These are phyloP conservation scores for Xylariales sp. DNA, from an alignment of 2,329 filamentous ascomycete genomes.

Conservation along the genomic window DNA sequence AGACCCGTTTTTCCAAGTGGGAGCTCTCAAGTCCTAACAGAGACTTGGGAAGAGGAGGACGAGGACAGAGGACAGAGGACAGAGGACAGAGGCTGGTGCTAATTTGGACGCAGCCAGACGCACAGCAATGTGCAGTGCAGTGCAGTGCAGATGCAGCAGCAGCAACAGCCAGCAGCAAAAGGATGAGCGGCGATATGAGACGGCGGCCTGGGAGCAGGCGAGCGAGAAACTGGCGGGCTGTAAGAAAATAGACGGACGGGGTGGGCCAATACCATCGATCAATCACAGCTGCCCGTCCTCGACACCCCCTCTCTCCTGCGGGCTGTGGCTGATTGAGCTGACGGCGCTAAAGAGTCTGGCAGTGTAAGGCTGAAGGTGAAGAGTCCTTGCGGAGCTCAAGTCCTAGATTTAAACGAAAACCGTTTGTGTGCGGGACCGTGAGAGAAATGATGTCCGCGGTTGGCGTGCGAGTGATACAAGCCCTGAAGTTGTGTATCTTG, in stretches of 20 bases:
- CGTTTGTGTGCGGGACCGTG: too few species aligned
- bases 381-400: too few species aligned
- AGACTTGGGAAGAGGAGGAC: background rate
- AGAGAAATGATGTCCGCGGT: too few species aligned
- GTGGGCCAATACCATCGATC: slow-evolving; percentile 8
- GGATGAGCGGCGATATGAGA: too few species aligned
- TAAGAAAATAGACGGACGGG: slow-evolving; percentile 18
- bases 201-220: too few species aligned
- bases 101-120: background rate
- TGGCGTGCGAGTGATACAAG: too few species aligned
- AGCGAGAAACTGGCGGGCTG: slow-evolving; percentile 11
- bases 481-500: too few species aligned
- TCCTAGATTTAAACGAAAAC: too few species aligned
- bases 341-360: slow-evolving; percentile 13
- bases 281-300: slow-evolving; percentile 12
- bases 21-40: background rate
- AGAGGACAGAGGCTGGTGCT: background rate
- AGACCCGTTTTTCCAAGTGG: background rate
- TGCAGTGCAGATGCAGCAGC: slow-evolving; percentile 3
- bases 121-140: slow-evolving; percentile 6
- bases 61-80: background rate
- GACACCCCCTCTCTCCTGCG: slow-evolving; percentile 13
- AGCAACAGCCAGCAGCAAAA: background rate
- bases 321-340: slow-evolving; percentile 20
- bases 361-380: slow-evolving; percentile 8